Base-by-base conservation (phyloP, 345 rosid genomes). In the Abelmoschus esculentus region DNA sequence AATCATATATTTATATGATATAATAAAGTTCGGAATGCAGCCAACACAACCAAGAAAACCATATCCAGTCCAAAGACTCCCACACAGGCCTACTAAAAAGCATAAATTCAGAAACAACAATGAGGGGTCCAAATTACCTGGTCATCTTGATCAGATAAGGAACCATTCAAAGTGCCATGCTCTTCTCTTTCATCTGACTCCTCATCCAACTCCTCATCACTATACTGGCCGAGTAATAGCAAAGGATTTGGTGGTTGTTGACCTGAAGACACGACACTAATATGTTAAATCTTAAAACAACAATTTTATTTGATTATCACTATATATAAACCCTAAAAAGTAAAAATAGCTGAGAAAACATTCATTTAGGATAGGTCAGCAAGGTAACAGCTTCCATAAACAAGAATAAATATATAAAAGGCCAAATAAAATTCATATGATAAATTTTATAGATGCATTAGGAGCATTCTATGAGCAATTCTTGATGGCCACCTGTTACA, bases 171-270 rank as follows among this genome's bases (percentile, higher is more conserved):
- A 72, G 70, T 61, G 67, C 72, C 76, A 70, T 66, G 49, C 58
- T 66, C 77, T 52, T 60, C 70, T 54, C 36, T 78, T 63, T 70
- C 66, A 78, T 58, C 80, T 14, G 76, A 70, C 44, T 83, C 87
- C 38, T 87, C 91, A 49, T 91, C 90, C 70, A 82, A 62, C 40
- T 95, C 99, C 77, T 87, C 98, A 76, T 91, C 97, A 58, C 96
- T 91, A 70, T 95, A 95, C 67, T 90, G 99, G 61, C 93, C 98
- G 67, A 95, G 97, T 72, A 95, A 82, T 62, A 84, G 82, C 75
- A 95, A 83, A 55, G 99, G 97, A 75, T 91, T 95, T 73, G 82
- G 87, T 38, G 79, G 80, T 55, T 80, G 80, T 73, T 86, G 85
- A 80, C 90, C 99, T 95, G 99, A 62, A 76, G 64, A 89, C 64